Evolutionary conservation across 2,329 filamentous ascomycete species (phyloP), one percentile per base, ranked within the genome.

Genomic region (Aspergillus japonicus): DNA sequence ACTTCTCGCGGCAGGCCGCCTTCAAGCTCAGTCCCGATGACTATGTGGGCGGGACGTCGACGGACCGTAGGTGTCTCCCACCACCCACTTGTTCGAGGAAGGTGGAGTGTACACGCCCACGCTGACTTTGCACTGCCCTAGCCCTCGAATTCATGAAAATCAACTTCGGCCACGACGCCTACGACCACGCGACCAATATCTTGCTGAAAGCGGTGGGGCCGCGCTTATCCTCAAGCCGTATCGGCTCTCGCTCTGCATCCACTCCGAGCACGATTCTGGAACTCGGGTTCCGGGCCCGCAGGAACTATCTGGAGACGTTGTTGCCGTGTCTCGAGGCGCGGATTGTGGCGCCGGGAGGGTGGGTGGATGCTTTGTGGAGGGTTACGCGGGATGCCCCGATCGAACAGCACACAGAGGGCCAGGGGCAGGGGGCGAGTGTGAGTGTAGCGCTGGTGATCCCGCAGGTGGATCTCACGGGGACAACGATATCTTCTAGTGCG

Each of bases 101-200:
- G n/a, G n/a, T n/a, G n/a, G n/a, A n/a, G n/a, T n/a, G n/a, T n/a
- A n/a, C n/a, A n/a, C n/a, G n/a, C n/a, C n/a, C n/a, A n/a, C n/a
- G n/a, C n/a, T n/a, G n/a, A n/a, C n/a, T n/a, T n/a, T n/a, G n/a
- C n/a, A n/a, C n/a, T n/a, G n/a, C n/a, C n/a, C n/a, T n/a, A n/a
- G n/a, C n/a, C n/a, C n/a, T n/a, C n/a, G 54, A 50, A 12, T 50
- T 56, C 16, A 49, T 47, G 24, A 44, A 31, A 5, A 56, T 50
- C 29, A 56, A 50, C 16, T 56, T 56, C 19, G 47, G 47, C 4
- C 54, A 56, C 44, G 54, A 56, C 29, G 54, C 54, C 1, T 49
- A 42, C 19, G 54, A 56, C 29, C 24, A 23, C 29, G 54, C 54
- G 4, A 21, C 29, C 12, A 50, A 50, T 24, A 26, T 56, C 14